These are phyloP conservation scores for Sporisorium reilianum DNA, from an alignment of 1,284 basidiomycete species.

Conservation along the genomic window DNA sequence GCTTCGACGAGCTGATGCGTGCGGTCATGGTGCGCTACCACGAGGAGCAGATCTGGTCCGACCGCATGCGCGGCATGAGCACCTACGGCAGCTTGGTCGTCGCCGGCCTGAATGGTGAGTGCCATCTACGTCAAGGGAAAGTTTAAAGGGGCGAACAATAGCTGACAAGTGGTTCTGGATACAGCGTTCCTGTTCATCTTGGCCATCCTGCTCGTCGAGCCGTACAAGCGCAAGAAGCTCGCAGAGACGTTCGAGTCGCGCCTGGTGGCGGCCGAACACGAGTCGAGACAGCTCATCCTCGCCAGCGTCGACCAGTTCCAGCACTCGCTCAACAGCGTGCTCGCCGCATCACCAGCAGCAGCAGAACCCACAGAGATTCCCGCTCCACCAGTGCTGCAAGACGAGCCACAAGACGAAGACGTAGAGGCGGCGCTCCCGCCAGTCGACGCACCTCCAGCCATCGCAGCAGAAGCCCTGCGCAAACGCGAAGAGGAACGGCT, in stretches of 20 bases:
- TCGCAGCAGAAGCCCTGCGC: not conserved
- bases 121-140: no score
- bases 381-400: not conserved
- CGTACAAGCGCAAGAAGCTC: conserved; percentile 66
- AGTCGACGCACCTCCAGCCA: not conserved
- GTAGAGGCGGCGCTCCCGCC: no score
- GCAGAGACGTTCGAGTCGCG: conserved; percentile 65
- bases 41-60: conserved; percentile 67
- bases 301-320: conserved; percentile 46
- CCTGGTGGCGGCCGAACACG: conserved; percentile 56
- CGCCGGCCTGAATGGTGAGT: conserved; percentile 56
- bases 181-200: conserved; percentile 59
- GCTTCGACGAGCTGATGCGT: conserved; percentile 63
- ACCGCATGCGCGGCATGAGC: conserved; percentile 57
- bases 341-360: not conserved
- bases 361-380: not conserved
- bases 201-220: conserved; percentile 66
- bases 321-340: conserved; percentile 15
- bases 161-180: conserved; percentile 1
- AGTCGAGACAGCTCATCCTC: conserved; percentile 39
- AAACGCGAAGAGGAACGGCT: conserved; percentile 29
- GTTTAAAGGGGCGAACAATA: no score
- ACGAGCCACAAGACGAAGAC: no score
- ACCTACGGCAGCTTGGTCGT: conserved; percentile 62
- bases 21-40: conserved; percentile 65